Evolutionary conservation across 257 asterid species (phyloP).

Genomic region (Parsonsia alboflavescens): DNA sequence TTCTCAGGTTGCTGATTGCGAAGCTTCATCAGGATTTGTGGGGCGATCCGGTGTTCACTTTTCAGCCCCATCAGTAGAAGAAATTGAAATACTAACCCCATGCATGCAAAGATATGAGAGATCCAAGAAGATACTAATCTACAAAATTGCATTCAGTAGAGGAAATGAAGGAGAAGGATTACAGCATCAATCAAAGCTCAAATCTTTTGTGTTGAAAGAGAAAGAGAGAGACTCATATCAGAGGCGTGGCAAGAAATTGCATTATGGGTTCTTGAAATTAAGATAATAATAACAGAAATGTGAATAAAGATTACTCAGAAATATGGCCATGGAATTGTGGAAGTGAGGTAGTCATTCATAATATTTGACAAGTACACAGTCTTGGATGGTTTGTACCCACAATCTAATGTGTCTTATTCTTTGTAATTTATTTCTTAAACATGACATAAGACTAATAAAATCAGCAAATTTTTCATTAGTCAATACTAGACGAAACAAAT

Average conservation of each 20-base stretch:
- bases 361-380: neutral
- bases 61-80: too few relatives aligned
- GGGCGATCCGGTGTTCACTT: too few relatives aligned
- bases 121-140: slow-evolving; percentile 46
- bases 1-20: too few relatives aligned
- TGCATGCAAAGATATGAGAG: slow-evolving; percentile 58
- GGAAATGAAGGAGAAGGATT: slow-evolving; percentile 7
- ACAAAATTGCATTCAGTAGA: slow-evolving; percentile 23
- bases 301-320: neutral
- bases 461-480: neutral
- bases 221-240: neutral
- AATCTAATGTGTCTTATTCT: neutral
- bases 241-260: neutral
- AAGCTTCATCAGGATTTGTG: too few relatives aligned
- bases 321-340: neutral
- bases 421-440: neutral
- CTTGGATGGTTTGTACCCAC: neutral
- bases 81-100: slow-evolving; percentile 67
- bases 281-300: neutral
- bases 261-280: neutral
- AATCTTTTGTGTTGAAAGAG: slow-evolving; percentile 23
- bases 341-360: neutral
- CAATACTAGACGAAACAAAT: neutral
- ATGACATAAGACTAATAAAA: neutral
- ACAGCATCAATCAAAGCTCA: slow-evolving; percentile 27